A percentile compares a stretch with the other conserved stretches of the same genome.
These are phyloP conservation scores for Backusella macrospora DNA, from an alignment of 192 early-diverging fungal genomes.

Conservation along the genomic window DNA sequence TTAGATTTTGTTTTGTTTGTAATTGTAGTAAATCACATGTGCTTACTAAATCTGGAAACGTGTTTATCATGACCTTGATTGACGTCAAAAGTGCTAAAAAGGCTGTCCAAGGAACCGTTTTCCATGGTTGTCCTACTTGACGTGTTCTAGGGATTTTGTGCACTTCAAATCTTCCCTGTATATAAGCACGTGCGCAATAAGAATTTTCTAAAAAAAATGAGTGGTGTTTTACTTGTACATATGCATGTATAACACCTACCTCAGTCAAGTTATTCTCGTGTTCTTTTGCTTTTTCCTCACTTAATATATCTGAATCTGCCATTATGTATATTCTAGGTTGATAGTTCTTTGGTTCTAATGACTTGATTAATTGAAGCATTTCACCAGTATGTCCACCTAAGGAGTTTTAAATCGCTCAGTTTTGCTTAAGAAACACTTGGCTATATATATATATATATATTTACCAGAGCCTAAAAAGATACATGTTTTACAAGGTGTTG, in stretches of 20 bases:
- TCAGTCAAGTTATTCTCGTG: conserved; percentile 46
- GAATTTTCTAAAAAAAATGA: background rate
- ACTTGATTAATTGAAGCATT: conserved; percentile 76
- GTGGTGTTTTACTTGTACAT: no score
- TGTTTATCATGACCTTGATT: conserved; percentile 42
- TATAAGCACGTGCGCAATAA: background rate
- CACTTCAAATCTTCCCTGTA: conserved; percentile 17
- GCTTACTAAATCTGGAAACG: conserved; percentile 64
- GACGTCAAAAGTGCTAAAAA: conserved; percentile 48
- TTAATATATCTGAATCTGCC: conserved; percentile 64
- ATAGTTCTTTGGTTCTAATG: conserved; percentile 61
- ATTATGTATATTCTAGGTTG: conserved; percentile 73
- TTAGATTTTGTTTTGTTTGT: background rate
- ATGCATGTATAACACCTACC: no score
- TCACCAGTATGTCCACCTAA: conserved; percentile 91
- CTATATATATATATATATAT: conserved; percentile 7
- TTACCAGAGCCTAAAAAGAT: conserved; percentile 42
- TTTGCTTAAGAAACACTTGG: conserved; percentile 30
- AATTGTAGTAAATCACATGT: background rate
- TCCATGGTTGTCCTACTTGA: conserved; percentile 71
- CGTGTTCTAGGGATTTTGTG: conserved; percentile 71
- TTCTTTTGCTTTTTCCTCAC: conserved; percentile 54
- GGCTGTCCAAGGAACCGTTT: conserved; percentile 54
- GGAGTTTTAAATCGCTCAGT: background rate
- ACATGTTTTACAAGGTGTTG: conserved; percentile 40